phyloP scores from a whole-genome alignment of 345 rosid species.

The Iberis pinnata region DNA sequence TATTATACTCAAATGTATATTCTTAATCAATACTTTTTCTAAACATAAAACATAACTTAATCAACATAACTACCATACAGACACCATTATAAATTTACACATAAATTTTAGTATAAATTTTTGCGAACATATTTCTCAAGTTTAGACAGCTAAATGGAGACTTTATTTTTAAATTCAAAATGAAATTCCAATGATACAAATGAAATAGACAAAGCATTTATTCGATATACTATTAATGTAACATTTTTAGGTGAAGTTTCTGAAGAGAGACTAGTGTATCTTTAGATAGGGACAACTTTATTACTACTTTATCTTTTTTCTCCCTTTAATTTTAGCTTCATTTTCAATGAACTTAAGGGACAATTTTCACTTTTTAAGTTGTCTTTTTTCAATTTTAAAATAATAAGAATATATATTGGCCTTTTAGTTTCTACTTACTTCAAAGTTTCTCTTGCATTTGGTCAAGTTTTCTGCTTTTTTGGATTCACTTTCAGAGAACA shows the following conservation, averaged over 20 bases:
- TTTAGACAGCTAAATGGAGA: too few relatives aligned
- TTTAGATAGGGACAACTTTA: conserved; percentile 31
- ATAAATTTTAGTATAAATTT: too few relatives aligned
- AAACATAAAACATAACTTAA: too few relatives aligned
- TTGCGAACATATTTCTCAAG: too few relatives aligned
- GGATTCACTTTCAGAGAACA: too few relatives aligned
- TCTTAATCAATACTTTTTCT: too few relatives aligned
- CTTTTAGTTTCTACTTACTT: conserved; percentile 20
- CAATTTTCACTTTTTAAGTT: not conserved
- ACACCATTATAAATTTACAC: too few relatives aligned
- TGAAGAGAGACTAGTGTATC: conserved; percentile 21
- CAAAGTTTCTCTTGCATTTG: conserved; percentile 20
- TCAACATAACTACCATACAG: too few relatives aligned
- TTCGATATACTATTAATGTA: conserved; percentile 32
- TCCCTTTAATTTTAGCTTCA: conserved; percentile 23
- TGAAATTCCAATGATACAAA: too few relatives aligned
- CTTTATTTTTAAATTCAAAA: too few relatives aligned
- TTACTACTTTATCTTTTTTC: conserved; percentile 24
- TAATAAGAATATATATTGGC: not conserved
- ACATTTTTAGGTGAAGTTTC: conserved; percentile 33
- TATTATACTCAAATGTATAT: too few relatives aligned
- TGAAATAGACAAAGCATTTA: conserved; percentile 29
- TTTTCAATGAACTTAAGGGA: conserved; percentile 8
- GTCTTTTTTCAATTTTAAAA: conserved; percentile 16
- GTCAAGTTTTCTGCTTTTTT: too few relatives aligned